Evolutionary conservation across 345 rosid species (phyloP).

Genomic region (Streptanthus diversifolius): DNA sequence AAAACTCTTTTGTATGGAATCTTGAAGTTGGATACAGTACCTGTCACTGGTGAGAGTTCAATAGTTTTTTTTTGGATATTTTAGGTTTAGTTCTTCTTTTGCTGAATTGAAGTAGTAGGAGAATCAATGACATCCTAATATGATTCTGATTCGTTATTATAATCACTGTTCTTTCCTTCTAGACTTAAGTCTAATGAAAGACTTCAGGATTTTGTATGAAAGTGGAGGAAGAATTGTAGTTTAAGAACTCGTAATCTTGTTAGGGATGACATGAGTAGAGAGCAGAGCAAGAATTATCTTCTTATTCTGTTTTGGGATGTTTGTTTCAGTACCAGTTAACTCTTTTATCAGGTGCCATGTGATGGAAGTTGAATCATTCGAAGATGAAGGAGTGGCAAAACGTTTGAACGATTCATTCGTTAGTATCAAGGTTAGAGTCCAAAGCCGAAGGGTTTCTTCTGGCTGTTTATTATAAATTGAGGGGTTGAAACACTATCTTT

Average conservation of each 20-base stretch:
- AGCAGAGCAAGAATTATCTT: not conserved
- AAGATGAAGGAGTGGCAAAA: conserved; percentile 71
- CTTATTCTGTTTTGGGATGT: not conserved
- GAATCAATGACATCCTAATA: not conserved
- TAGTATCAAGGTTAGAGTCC: conserved; percentile 68
- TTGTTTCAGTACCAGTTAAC: not conserved
- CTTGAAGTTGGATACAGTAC: conserved; percentile 96
- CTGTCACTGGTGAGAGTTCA: conserved; percentile 81
- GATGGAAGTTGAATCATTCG: conserved; percentile 94
- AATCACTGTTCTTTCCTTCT: not conserved
- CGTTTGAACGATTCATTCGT: conserved; percentile 73
- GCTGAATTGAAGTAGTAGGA: not conserved
- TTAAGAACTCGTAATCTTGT: not conserved
- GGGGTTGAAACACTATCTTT: not conserved
- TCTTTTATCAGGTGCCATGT: conserved; percentile 78
- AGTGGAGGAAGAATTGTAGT: not conserved
- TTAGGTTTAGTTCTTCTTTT: not conserved
- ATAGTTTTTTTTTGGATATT: not conserved
- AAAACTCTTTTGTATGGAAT: conserved; percentile 24
- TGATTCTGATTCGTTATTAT: not conserved
- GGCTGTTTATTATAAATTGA: not conserved
- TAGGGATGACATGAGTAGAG: not conserved
- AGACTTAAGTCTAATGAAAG: not conserved
- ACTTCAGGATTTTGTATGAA: not conserved
- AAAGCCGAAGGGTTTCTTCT: not conserved